These are phyloP conservation scores for Eimeria falciformis DNA, from an alignment of 169 alveolate genomes.

Conservation along the genomic window DNA sequence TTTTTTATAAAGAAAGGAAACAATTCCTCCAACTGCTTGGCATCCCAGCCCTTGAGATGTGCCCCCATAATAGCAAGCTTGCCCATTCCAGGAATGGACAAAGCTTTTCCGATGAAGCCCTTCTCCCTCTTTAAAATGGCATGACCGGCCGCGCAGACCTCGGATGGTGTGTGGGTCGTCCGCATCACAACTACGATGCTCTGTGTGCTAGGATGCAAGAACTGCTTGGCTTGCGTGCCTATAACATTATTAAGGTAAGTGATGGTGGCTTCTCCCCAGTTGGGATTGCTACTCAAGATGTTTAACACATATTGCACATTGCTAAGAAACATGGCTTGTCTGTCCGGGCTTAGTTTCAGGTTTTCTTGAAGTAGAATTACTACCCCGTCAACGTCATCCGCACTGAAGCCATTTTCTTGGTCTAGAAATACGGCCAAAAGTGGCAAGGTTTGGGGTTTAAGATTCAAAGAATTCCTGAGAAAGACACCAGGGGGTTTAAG, in stretches of 20 bases:
- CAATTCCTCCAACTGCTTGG: background rate
- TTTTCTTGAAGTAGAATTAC: constrained; percentile 41
- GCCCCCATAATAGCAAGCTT: constrained; percentile 27
- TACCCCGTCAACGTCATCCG: constrained; percentile 39
- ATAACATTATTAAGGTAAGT: background rate
- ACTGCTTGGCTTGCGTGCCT: constrained; percentile 22
- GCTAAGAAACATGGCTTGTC: background rate
- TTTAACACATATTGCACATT: constrained; percentile 14
- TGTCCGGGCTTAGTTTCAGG: background rate
- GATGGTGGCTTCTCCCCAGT: constrained; percentile 31
- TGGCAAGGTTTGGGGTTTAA: constrained; percentile 24
- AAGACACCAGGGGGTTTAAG: background rate
- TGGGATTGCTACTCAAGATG: background rate
- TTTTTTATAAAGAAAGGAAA: background rate
- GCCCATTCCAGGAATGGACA: constrained; percentile 5
- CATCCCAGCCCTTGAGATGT: constrained; percentile 45
- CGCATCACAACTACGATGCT: background rate
- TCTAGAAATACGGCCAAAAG: constrained; percentile 25
- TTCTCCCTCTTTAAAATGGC: constrained; percentile 14
- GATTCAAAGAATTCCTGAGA: constrained; percentile 56
- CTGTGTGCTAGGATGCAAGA: constrained; percentile 1
- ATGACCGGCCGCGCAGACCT: constrained; percentile 7
- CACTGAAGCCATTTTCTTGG: background rate
- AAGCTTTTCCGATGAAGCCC: constrained; percentile 34
- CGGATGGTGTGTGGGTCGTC: background rate